Evolutionary conservation across 1,284 basidiomycete genomes (phyloP).

Genomic region (Porphyrellus sp.): DNA sequence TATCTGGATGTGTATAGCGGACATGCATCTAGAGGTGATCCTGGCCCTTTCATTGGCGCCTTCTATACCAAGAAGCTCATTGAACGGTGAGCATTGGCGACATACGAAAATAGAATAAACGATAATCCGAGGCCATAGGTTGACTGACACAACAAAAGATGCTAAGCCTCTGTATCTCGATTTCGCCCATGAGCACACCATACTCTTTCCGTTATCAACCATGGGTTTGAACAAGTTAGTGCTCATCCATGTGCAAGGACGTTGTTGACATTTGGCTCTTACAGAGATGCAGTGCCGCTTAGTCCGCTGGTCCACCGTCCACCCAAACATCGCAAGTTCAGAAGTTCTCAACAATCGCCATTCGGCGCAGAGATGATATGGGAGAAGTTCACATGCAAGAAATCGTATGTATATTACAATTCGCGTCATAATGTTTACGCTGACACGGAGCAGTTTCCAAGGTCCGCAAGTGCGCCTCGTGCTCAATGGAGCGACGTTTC

Average conservation of each 20-base stretch:
- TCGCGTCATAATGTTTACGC: not conserved
- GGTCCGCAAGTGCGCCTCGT: not conserved
- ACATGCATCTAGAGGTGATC: constrained; percentile 33
- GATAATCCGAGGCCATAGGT: constrained; percentile 22
- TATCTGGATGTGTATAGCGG: constrained; percentile 41
- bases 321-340: too few relatives aligned
- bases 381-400: too few relatives aligned
- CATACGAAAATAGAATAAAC: not conserved
- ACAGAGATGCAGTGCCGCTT: too few relatives aligned
- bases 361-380: too few relatives aligned
- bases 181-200: constrained; percentile 49
- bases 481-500: not conserved
- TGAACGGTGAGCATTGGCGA: constrained; percentile 32
- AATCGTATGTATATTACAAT: not conserved
- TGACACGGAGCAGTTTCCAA: not conserved
- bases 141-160: constrained; percentile 36
- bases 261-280: too few relatives aligned
- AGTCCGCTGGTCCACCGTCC: too few relatives aligned
- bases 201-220: constrained; percentile 40
- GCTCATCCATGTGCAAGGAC: too few relatives aligned
- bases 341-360: too few relatives aligned
- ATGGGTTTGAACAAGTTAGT: not conserved
- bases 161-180: constrained; percentile 42
- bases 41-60: constrained; percentile 41
- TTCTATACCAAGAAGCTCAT: constrained; percentile 45